phyloP scores from a whole-genome alignment of 441 rosid species.

The Hura crepitans region DNA sequence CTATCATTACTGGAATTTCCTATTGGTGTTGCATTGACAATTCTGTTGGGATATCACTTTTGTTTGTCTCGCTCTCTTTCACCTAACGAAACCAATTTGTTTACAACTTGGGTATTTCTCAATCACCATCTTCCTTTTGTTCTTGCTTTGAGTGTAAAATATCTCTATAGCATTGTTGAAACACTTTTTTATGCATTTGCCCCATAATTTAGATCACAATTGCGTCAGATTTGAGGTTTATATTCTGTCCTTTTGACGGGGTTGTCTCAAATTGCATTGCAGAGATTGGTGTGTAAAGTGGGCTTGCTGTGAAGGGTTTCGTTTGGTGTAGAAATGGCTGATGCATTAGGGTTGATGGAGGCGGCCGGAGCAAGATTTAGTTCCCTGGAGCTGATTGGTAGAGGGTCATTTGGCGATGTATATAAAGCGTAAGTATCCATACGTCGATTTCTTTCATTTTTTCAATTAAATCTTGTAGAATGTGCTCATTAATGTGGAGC shows the following conservation, averaged over 20 bases:
- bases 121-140: conserved; percentile 8
- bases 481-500: conserved; percentile 1
- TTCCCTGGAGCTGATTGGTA: conserved; percentile 80
- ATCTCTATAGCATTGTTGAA: conserved; percentile 31
- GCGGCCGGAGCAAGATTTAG: conserved; percentile 84
- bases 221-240: conserved; percentile 21
- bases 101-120: conserved; percentile 12
- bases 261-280: conserved; percentile 12
- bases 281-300: conserved; percentile 18
- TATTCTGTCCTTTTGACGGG: conserved; percentile 5
- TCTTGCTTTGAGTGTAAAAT: conserved; percentile 60
- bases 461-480: conserved; percentile 13
- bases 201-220: conserved; percentile 23
- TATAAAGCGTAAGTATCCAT: conserved; percentile 82
- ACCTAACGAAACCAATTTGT: conserved; percentile 33
- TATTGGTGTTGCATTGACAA: background rate
- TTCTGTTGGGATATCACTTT: conserved; percentile 42
- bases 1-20: conserved; percentile 12
- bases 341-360: conserved; percentile 71
- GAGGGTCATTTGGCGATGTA: conserved; percentile 98
- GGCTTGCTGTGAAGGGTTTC: conserved; percentile 21
- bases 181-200: background rate
- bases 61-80: conserved; percentile 30
- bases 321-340: conserved; percentile 55
- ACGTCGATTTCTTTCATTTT: conserved; percentile 13